Evolutionary conservation across 2,329 filamentous ascomycete species (phyloP).

Genomic region (Arthrobotrys iridis): DNA sequence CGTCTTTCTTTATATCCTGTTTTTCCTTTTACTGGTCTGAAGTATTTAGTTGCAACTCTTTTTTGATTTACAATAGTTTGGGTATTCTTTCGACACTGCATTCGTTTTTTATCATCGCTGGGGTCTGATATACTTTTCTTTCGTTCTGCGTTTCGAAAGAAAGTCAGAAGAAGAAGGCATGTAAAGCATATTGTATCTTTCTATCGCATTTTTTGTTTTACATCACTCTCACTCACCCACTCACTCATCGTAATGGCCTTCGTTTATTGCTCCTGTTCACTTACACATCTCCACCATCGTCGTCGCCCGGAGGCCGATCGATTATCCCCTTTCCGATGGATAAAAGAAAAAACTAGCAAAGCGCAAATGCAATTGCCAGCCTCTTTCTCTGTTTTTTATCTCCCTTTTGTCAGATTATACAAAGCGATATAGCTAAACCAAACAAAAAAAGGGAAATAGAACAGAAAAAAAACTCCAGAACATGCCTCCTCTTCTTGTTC

Average conservation of each 20-base stretch:
- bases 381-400: background rate
- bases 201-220: conserved; percentile 22
- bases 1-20: conserved; percentile 22
- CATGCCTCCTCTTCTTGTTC: conserved; percentile 33
- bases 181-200: conserved; percentile 52
- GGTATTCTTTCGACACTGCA: conserved; percentile 35
- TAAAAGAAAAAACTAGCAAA: background rate
- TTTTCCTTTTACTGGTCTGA: background rate
- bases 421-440: conserved; percentile 2
- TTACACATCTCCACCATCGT: conserved; percentile 1
- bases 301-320: conserved; percentile 24
- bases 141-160: conserved; percentile 1
- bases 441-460: conserved; percentile 15
- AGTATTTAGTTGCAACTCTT: conserved; percentile 2
- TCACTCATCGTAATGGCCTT: conserved; percentile 52
- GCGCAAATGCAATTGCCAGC: background rate
- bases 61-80: conserved; percentile 42
- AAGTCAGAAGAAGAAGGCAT: conserved; percentile 30
- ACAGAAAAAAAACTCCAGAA: conserved; percentile 8
- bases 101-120: conserved; percentile 44
- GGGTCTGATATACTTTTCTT: conserved; percentile 43
- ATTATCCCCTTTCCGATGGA: conserved; percentile 9
- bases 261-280: conserved; percentile 23
- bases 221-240: conserved; percentile 47
- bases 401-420: conserved; percentile 40